Base-by-base conservation (phyloP, 345 rosid genomes). In the Lepidium africanum region DNA sequence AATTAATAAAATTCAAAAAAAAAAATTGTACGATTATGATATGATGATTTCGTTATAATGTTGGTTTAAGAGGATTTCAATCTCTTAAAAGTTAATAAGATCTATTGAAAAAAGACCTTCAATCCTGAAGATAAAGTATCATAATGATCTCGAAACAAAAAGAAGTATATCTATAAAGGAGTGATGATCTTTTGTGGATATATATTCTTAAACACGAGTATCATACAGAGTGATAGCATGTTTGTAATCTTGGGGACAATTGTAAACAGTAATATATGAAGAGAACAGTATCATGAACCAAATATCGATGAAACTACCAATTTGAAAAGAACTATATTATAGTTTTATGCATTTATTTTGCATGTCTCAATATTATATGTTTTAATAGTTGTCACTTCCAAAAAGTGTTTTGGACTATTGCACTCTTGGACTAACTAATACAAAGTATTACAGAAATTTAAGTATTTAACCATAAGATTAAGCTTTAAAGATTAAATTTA, bases 161-260 rank as follows among this genome's bases (percentile, higher is more conserved):
- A 30, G 7, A 30, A 30, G 33, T 13, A 43, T 9, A 48, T 33
- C 15, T 43, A 14, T 15, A 45, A n/a, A 47, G 32, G 27, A 69
- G 51, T 52, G 41, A 40, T 52, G 33, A 30, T 30, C 9, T 52
- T 65, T 27, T 53, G 19, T 52, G 39, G 61, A 52, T 65, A 27
- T 40, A 11, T 69, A 58, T 38, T 43, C 42, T 50, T 3, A 15
- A 43, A 63, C 69, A 71, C 69, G 49, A 72, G 35, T 63, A 71
- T 71, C 70, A 42, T 63, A 15, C 15, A 36, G 4, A 36, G 30
- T 36, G 63, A 56, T 54, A 72, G 25, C 38, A 72, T 72, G 71
- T 72, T 72, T 64, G 59, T 39, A 35, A 48, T 64, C 19, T 47
- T 55, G 71, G 65, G 14, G 76, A 72, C 71, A 72, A 25, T 56